Evolutionary conservation across 2,329 filamentous ascomycete species (phyloP).

Genomic region (Aspergillus pseudoterreus): DNA sequence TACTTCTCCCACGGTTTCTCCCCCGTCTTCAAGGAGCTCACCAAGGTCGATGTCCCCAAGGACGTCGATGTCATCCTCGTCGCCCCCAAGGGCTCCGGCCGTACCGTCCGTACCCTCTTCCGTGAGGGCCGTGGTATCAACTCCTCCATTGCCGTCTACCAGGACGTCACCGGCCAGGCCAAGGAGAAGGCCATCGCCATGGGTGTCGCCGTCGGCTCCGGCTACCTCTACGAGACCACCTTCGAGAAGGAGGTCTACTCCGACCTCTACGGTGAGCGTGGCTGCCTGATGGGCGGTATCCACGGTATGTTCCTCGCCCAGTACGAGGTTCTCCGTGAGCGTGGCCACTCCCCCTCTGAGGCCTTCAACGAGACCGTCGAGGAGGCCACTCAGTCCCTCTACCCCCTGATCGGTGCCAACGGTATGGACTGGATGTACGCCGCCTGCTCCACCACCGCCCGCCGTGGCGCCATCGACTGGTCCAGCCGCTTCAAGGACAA

Average conservation of each 20-base stretch:
- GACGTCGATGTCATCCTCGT: slow-evolving; percentile 99
- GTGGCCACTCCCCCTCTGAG: slow-evolving; percentile 94
- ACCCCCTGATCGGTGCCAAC: slow-evolving; percentile 94
- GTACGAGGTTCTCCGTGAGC: slow-evolving; percentile 99
- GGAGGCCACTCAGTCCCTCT: slow-evolving; percentile 96
- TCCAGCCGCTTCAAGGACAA: slow-evolving; percentile 94
- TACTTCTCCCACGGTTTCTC: slow-evolving; percentile 99
- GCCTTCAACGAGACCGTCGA: slow-evolving; percentile 99
- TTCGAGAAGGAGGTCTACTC: slow-evolving; percentile 99
- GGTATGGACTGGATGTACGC: slow-evolving; percentile 99
- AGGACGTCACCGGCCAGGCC: slow-evolving; percentile 96
- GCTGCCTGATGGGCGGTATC: slow-evolving; percentile 99
- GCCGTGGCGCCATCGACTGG: slow-evolving; percentile 99
- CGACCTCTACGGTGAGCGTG: slow-evolving; percentile 98
- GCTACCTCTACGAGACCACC: slow-evolving; percentile 99
- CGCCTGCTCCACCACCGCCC: slow-evolving; percentile 97
- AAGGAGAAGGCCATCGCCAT: slow-evolving; percentile 97
- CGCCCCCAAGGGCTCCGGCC: slow-evolving; percentile 97
- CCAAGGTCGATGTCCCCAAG: slow-evolving; percentile 93
- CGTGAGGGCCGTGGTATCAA: slow-evolving; percentile 99
- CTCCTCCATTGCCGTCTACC: slow-evolving; percentile 96
- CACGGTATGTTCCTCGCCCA: slow-evolving; percentile 99
- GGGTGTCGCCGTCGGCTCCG: slow-evolving; percentile 92
- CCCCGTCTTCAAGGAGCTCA: slow-evolving; percentile 98
- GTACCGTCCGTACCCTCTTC: slow-evolving; percentile 98